phyloP scores from a whole-genome alignment of 2,329 filamentous ascomycete genomes.

The Alternaria viburni region DNA sequence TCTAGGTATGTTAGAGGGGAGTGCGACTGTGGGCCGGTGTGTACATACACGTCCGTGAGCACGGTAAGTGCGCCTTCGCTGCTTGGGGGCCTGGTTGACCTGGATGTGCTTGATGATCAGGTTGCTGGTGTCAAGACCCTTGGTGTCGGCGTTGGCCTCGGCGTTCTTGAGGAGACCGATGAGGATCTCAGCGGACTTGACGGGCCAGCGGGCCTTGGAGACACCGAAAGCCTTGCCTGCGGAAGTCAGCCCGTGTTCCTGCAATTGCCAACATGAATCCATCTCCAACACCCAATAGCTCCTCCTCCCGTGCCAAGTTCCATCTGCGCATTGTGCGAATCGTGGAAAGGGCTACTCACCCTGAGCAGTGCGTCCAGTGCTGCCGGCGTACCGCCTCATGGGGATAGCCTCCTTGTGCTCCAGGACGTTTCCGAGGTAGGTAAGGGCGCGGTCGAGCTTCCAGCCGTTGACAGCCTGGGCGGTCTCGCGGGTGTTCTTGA shows the following conservation, averaged over 20 bases:
- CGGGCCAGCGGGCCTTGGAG: constrained; percentile 96
- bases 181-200: constrained; percentile 98
- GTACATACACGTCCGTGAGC: constrained; percentile 97
- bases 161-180: constrained; percentile 78
- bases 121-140: constrained; percentile 80
- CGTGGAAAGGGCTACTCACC: constrained; percentile 68
- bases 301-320: not conserved
- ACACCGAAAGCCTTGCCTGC: constrained; percentile 99
- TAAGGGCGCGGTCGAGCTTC: constrained; percentile 93
- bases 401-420: constrained; percentile 97
- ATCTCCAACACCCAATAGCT: not conserved
- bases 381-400: constrained; percentile 96
- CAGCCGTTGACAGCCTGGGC: constrained; percentile 99
- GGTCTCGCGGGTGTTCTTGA: constrained; percentile 99
- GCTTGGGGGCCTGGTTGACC: constrained; percentile 99
- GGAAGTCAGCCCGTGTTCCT: constrained; percentile 28
- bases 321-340: constrained; percentile 2
- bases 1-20: constrained; percentile 61
- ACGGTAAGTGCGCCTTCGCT: constrained; percentile 98
- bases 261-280: constrained; percentile 5
- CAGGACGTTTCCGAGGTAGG: constrained; percentile 98
- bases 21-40: not conserved
- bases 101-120: constrained; percentile 99
- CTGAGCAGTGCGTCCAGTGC: constrained; percentile 95
- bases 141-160: constrained; percentile 54